A percentile compares a stretch with the other conserved stretches of the same genome.
Conservation (phyloP, 129 eudicot genomes). For the Erigeron canadensis region DNA sequence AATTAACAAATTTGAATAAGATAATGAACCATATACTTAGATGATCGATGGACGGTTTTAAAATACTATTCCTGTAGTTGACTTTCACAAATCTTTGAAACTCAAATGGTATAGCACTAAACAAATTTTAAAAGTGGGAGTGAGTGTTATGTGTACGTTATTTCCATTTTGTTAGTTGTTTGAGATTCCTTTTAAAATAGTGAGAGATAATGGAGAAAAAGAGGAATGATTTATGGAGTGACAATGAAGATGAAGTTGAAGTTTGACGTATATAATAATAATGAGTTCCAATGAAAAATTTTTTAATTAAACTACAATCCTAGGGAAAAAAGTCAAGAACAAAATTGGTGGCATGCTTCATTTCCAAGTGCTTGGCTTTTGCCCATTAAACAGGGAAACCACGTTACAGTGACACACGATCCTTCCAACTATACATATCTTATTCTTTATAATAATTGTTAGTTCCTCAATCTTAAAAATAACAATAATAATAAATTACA, state of each 20-base stretch:
- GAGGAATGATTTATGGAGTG: neutral
- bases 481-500: neutral
- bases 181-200: constrained; percentile 18
- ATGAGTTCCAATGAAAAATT: constrained; percentile 12
- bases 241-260: neutral
- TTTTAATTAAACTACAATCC: neutral
- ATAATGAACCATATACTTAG: constrained; percentile 12
- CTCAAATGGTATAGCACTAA: constrained; percentile 24
- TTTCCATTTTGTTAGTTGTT: constrained; percentile 26
- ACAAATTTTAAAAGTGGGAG: constrained; percentile 22
- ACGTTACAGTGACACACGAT: constrained; percentile 45
- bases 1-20: neutral
- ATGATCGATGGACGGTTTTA: constrained; percentile 15
- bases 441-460: too few relatives aligned
- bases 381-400: constrained; percentile 43
- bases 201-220: neutral
- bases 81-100: constrained; percentile 25
- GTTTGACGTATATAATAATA: neutral
- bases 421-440: constrained; percentile 27
- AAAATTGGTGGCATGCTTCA: constrained; percentile 28
- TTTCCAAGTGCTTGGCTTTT: constrained; percentile 34
- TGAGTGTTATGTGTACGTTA: constrained; percentile 32
- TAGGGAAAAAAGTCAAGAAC: constrained; percentile 7
- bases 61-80: constrained; percentile 12
- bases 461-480: neutral